phyloP scores from a whole-genome alignment of 805 yeast species.

The Priceomyces melissophilus region DNA sequence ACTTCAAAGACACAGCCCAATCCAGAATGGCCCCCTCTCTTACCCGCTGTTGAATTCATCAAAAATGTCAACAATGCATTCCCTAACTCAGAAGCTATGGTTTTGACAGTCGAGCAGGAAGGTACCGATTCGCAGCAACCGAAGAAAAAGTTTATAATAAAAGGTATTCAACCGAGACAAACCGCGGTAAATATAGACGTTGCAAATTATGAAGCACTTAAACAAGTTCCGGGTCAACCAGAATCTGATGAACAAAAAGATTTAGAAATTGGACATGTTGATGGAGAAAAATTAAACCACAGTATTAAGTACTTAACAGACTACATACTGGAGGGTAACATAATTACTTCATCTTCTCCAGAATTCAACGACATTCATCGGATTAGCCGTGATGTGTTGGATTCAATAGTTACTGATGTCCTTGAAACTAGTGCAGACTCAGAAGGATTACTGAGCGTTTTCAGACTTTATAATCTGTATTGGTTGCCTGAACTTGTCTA shows the following conservation, averaged over 20 bases:
- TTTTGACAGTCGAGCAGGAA: slow-evolving; percentile 60
- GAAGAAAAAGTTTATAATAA: slow-evolving; percentile 80
- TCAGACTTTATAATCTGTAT: slow-evolving; percentile 33
- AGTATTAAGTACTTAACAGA: slow-evolving; percentile 22
- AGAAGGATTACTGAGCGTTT: slow-evolving; percentile 17
- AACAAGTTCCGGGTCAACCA: slow-evolving; percentile 17
- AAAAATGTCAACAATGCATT: slow-evolving; percentile 90
- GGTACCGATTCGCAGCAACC: slow-evolving; percentile 33
- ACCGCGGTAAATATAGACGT: slow-evolving; percentile 47
- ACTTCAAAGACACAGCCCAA: slow-evolving; percentile 37
- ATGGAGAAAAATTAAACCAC: slow-evolving; percentile 27
- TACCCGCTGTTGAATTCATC: slow-evolving; percentile 96
- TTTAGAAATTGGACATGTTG: slow-evolving; percentile 37
- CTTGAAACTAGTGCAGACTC: slow-evolving; percentile 21
- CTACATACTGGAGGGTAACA: slow-evolving; percentile 18
- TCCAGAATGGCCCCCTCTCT: slow-evolving; percentile 38
- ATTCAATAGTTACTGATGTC: slow-evolving; percentile 23
- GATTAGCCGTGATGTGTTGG: slow-evolving; percentile 33
- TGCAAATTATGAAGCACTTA: slow-evolving; percentile 43
- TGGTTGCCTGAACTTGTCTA: slow-evolving; percentile 41
- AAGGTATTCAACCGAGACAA: slow-evolving; percentile 87
- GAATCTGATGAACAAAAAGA: slow-evolving; percentile 8
- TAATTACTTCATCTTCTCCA: slow-evolving; percentile 12
- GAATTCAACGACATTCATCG: slow-evolving; percentile 23
- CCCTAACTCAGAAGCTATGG: slow-evolving; percentile 89